Evolutionary conservation across 306 rosid genomes (phyloP).

Genomic region (Bauhinia variegata): DNA sequence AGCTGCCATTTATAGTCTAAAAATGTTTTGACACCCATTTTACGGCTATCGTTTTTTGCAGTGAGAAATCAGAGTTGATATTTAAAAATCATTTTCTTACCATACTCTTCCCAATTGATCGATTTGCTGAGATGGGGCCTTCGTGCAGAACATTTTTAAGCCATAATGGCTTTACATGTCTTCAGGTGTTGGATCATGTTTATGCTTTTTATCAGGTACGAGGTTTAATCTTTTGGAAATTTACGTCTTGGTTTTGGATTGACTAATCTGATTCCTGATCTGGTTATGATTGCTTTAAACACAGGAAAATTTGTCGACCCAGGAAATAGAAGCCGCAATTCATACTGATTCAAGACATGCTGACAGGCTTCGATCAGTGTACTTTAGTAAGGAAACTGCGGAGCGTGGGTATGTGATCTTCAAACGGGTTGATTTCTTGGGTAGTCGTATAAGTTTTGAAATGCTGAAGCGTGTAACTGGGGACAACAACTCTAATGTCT

Average conservation of each 20-base stretch:
- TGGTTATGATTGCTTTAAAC: not conserved
- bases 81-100: slow-evolving; percentile 78
- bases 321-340: slow-evolving; percentile 84
- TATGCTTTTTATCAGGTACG: slow-evolving; percentile 88
- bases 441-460: slow-evolving; percentile 87
- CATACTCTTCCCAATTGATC: slow-evolving; percentile 83
- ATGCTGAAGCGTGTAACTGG: slow-evolving; percentile 86
- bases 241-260: not conserved
- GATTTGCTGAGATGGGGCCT: slow-evolving; percentile 95
- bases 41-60: slow-evolving; percentile 43
- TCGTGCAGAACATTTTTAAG: slow-evolving; percentile 78
- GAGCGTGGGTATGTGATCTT: slow-evolving; percentile 58
- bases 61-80: slow-evolving; percentile 86
- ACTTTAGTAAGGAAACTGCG: slow-evolving; percentile 65
- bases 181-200: slow-evolving; percentile 79
- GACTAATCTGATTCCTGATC: not conserved
- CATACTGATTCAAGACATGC: slow-evolving; percentile 94
- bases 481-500: slow-evolving; percentile 88
- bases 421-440: slow-evolving; percentile 79
- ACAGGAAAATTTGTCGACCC: slow-evolving; percentile 82
- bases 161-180: slow-evolving; percentile 75
- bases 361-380: slow-evolving; percentile 79
- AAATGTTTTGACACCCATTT: not conserved
- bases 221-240: not conserved
- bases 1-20: not conserved